Conservation (phyloP, 306 rosid genomes). For the Lagenaria siceraria region DNA sequence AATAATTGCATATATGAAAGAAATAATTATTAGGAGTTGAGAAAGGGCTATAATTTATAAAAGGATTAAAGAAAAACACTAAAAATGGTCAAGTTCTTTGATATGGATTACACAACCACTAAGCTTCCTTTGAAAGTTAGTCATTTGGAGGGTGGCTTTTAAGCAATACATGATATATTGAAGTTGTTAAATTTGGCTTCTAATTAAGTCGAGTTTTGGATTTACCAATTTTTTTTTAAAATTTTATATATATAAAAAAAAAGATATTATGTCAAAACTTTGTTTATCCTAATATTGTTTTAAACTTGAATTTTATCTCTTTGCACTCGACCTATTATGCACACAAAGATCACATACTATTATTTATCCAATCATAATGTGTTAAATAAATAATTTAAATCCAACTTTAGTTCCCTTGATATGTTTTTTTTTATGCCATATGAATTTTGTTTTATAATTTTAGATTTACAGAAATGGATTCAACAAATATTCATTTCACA, state of each 20-base stretch:
- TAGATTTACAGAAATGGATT: no score
- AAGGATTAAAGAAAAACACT: not conserved
- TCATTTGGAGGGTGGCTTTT: conserved; percentile 41
- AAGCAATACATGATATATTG: conserved; percentile 29
- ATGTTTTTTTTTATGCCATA: no score
- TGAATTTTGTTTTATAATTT: not conserved
- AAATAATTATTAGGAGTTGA: not conserved
- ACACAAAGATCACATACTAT: not conserved
- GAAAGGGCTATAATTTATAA: not conserved
- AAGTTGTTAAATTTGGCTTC: not conserved
- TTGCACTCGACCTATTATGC: no score
- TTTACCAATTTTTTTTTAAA: not conserved
- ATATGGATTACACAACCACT: conserved; percentile 26
- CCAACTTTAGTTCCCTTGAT: no score
- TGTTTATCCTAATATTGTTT: not conserved
- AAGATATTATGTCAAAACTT: not conserved
- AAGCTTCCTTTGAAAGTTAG: conserved; percentile 29
- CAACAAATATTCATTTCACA: no score
- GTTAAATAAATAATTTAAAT: not conserved
- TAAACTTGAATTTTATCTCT: no score
- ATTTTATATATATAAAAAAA: not conserved
- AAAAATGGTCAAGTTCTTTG: not conserved
- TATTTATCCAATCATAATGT: not conserved
- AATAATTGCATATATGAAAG: not conserved
- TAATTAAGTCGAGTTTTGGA: not conserved